phyloP scores from a whole-genome alignment of 371 early-diverging fungal genomes.

The Lichtheimia ornata region DNA sequence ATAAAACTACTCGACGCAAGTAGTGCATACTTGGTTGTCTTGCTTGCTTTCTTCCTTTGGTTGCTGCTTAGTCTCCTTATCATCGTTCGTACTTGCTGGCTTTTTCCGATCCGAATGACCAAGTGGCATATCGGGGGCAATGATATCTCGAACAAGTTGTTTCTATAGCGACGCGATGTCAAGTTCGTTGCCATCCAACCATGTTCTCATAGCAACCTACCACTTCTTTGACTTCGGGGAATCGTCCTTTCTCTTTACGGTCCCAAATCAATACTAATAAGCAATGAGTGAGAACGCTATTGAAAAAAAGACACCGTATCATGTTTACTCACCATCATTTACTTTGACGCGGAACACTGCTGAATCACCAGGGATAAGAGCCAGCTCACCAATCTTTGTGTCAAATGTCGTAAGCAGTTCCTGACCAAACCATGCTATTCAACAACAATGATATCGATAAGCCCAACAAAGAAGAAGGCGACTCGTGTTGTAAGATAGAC shows the following conservation, averaged over 20 bases:
- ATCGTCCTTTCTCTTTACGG: constrained; percentile 63
- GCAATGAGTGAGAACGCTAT: not conserved
- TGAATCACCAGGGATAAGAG: constrained; percentile 62
- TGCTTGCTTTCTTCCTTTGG: not conserved
- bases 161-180: constrained; percentile 35
- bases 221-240: constrained; percentile 77
- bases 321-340: constrained; percentile 47
- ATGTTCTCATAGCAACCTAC: constrained; percentile 21
- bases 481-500: not conserved
- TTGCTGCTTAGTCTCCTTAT: too few species aligned
- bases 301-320: not conserved
- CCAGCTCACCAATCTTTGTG: constrained; percentile 62
- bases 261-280: constrained; percentile 58
- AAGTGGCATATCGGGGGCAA: constrained; percentile 68
- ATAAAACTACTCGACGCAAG: constrained; percentile 15
- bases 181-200: too few species aligned
- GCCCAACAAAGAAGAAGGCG: not conserved
- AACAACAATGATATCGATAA: not conserved
- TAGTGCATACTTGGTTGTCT: constrained; percentile 8
- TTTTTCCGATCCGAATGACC: constrained; percentile 56
- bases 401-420: constrained; percentile 71
- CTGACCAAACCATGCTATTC: constrained; percentile 69
- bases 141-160: constrained; percentile 64
- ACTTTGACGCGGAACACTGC: constrained; percentile 66
- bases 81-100: constrained; percentile 3